These are phyloP conservation scores for Pseudomonodictys pantanalensis DNA, from an alignment of 495 filamentous ascomycete species.

Conservation along the genomic window DNA sequence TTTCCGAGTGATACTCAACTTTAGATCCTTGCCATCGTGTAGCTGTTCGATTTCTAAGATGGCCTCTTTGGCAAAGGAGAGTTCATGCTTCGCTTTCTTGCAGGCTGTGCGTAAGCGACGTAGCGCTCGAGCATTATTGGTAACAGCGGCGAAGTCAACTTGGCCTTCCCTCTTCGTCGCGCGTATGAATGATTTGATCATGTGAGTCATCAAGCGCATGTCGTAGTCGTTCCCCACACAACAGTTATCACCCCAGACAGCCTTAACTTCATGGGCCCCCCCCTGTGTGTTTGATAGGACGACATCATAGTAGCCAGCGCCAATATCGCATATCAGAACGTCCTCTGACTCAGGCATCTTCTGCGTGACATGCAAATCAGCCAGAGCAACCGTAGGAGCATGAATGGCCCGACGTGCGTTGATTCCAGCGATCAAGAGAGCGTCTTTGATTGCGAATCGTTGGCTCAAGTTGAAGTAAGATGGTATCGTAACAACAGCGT, in stretches of 20 bases:
- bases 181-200: slow-evolving; percentile 87
- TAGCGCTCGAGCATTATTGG: background rate
- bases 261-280: slow-evolving; percentile 99
- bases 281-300: slow-evolving; percentile 97
- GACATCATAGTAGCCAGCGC: slow-evolving; percentile 99
- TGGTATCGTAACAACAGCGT: slow-evolving; percentile 96
- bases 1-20: slow-evolving; percentile 98
- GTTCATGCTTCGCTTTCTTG: slow-evolving; percentile 69
- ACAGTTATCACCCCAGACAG: slow-evolving; percentile 98
- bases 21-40: slow-evolving; percentile 96
- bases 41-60: slow-evolving; percentile 99
- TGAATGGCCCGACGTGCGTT: slow-evolving; percentile 99
- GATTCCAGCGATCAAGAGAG: slow-evolving; percentile 93
- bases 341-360: slow-evolving; percentile 96
- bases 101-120: background rate
- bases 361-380: slow-evolving; percentile 97
- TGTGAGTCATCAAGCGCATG: slow-evolving; percentile 95
- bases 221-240: slow-evolving; percentile 99
- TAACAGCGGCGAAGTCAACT: background rate
- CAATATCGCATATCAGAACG: slow-evolving; percentile 98
- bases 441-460: slow-evolving; percentile 98
- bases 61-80: slow-evolving; percentile 94
- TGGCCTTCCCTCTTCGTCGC: slow-evolving; percentile 67
- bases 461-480: slow-evolving; percentile 99
- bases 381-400: slow-evolving; percentile 95